phyloP scores from a whole-genome alignment of 768 basidiomycete species.

The Xerocomellus dryophilus region DNA sequence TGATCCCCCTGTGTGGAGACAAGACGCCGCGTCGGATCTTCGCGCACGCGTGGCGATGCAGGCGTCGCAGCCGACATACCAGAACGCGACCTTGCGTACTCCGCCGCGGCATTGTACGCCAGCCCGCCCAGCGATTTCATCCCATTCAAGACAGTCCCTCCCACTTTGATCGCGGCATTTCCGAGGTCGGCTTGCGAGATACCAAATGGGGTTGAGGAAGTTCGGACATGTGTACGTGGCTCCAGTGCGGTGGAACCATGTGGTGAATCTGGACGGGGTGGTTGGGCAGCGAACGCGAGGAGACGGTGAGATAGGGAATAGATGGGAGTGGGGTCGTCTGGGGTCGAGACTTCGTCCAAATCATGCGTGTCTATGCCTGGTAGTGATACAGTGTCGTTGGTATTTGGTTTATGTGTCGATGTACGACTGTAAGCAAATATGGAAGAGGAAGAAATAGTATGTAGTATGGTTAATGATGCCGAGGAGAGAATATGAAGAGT shows the following conservation, averaged over 20 bases:
- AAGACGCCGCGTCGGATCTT: constrained; percentile 16
- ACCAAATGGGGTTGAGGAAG: constrained; percentile 28
- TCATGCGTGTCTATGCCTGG: constrained; percentile 31
- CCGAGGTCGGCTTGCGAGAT: constrained; percentile 50
- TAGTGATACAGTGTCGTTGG: constrained; percentile 40
- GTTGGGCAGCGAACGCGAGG: constrained; percentile 53
- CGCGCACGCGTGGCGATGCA: constrained; percentile 3
- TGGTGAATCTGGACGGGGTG: constrained; percentile 27
- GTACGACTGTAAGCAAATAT: constrained; percentile 46
- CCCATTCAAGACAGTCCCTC: constrained; percentile 59
- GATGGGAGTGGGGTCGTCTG: constrained; percentile 42
- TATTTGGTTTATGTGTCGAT: constrained; percentile 33
- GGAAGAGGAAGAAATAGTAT: constrained; percentile 45
- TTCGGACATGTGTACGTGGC: constrained; percentile 23
- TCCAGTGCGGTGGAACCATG: constrained; percentile 16
- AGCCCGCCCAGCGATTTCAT: constrained; percentile 62
- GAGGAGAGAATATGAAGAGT: constrained; percentile 57
- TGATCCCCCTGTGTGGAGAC: constrained; percentile 20
- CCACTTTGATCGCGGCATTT: constrained; percentile 54
- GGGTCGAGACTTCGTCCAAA: constrained; percentile 12
- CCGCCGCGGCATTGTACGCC: constrained; percentile 48
- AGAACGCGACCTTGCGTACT: constrained; percentile 39
- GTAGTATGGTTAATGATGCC: constrained; percentile 48
- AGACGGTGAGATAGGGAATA: constrained; percentile 63
- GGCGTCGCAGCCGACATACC: constrained; percentile 3